Evolutionary conservation across 2,329 filamentous ascomycete genomes (phyloP).

Genomic region (Colletotrichum limetticola): DNA sequence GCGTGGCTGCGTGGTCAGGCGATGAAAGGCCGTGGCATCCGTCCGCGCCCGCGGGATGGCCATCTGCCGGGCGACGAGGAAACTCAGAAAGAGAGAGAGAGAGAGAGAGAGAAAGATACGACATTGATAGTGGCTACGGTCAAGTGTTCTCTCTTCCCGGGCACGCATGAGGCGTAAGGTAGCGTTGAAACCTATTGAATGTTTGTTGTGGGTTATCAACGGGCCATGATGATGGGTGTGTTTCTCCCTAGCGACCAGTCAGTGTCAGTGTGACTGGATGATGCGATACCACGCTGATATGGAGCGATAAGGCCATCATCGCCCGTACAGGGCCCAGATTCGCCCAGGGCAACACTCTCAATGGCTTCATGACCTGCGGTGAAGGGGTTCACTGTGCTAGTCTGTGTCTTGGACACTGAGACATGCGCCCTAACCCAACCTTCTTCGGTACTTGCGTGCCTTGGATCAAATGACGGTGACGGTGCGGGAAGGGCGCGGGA

Average conservation of each 20-base stretch:
- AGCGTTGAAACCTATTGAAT: neutral
- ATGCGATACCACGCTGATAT: neutral
- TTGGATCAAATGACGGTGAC: constrained; percentile 34
- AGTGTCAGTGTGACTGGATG: neutral
- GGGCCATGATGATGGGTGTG: neutral
- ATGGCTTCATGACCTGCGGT: constrained; percentile 32
- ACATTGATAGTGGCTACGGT: neutral
- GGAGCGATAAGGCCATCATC: constrained; percentile 1
- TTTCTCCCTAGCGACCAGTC: neutral
- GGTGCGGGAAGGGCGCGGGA: constrained; percentile 26
- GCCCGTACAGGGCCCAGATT: neutral
- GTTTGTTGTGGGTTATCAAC: constrained; percentile 9
- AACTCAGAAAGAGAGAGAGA: neutral
- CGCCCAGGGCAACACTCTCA: neutral
- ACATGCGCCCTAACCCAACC: constrained; percentile 23
- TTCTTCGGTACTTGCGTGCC: constrained; percentile 7
- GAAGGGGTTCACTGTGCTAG: constrained; percentile 9
- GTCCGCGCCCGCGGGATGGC: constrained; percentile 21
- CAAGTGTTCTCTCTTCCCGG: neutral
- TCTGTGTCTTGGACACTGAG: constrained; percentile 24
- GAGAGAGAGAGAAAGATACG: neutral
- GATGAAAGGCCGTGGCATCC: constrained; percentile 14
- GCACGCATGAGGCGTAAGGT: neutral
- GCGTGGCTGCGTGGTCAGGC: constrained; percentile 29
- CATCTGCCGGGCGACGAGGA: constrained; percentile 16